Evolutionary conservation across 1,284 basidiomycete species (phyloP).

Genomic region (Mycena sp.): DNA sequence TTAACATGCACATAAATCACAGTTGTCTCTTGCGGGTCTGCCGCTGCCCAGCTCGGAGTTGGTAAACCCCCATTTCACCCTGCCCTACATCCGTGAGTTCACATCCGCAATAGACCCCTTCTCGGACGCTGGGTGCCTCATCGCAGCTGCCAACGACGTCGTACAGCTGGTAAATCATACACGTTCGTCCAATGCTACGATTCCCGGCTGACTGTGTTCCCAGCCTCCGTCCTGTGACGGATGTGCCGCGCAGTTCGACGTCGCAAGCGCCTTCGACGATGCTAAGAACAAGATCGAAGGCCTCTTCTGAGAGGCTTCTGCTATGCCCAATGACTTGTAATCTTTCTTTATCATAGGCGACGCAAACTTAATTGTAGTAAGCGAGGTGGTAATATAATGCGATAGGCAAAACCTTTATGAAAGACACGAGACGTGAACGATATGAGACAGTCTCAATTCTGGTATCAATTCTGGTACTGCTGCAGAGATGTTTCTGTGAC

Average conservation of each 20-base stretch:
- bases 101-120: neutral
- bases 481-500: too few relatives aligned
- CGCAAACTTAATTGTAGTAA: neutral
- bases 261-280: neutral
- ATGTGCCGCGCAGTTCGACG: slow-evolving; percentile 7
- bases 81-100: neutral
- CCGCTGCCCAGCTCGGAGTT: slow-evolving; percentile 1
- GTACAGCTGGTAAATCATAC: neutral
- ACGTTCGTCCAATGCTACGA: too few relatives aligned
- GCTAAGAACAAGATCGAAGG: slow-evolving; percentile 9
- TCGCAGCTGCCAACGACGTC: slow-evolving; percentile 5
- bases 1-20: neutral
- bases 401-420: too few relatives aligned
- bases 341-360: too few relatives aligned
- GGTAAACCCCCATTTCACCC: neutral
- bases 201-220: neutral
- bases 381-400: slow-evolving; percentile 4
- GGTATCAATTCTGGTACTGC: too few relatives aligned
- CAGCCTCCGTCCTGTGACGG: slow-evolving; percentile 17
- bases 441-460: too few relatives aligned
- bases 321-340: too few relatives aligned
- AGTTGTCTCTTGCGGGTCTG: neutral
- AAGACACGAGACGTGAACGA: too few relatives aligned
- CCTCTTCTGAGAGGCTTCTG: slow-evolving; percentile 21
- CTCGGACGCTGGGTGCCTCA: slow-evolving; percentile 5